Percentiles rank a stretch among this genome's conserved stretches.
Conservation (phyloP, 2,329 filamentous ascomycete species). For the Lachnellula arida region DNA sequence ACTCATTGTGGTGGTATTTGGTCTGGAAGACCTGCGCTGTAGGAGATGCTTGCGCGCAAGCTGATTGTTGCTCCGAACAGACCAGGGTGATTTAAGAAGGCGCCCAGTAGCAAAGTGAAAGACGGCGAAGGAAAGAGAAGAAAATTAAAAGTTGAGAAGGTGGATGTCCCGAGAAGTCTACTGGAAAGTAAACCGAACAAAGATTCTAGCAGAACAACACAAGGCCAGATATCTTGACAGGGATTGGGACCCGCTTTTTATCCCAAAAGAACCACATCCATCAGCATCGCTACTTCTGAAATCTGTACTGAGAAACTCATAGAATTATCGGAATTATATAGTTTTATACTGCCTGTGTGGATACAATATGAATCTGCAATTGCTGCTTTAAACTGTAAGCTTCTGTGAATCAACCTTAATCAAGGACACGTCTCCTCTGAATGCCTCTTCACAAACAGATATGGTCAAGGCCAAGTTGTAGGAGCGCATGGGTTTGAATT, state of each 20-base stretch:
- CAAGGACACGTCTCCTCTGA: background rate
- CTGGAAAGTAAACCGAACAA: background rate
- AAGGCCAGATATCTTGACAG: background rate
- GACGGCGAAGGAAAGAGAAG: background rate
- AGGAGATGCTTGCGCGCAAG: conserved; percentile 22
- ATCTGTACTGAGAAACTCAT: background rate
- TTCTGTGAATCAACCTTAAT: background rate
- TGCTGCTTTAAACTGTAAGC: background rate
- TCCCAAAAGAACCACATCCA: background rate
- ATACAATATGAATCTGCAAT: background rate
- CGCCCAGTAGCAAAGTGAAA: background rate
- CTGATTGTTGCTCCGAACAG: background rate
- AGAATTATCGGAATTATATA: background rate
- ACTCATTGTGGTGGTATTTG: conserved; percentile 30
- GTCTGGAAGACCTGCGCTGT: conserved; percentile 20
- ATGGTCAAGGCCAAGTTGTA: too few species aligned
- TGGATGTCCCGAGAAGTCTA: background rate
- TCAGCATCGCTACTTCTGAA: background rate
- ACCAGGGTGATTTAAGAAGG: background rate
- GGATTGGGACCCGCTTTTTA: too few species aligned
- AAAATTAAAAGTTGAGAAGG: background rate
- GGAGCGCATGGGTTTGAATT: too few species aligned
- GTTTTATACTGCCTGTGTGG: too few species aligned
- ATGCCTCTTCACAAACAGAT: background rate
- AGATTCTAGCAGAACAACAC: background rate